Percentiles rank a stretch among this genome's conserved stretches.
phyloP scores from a whole-genome alignment of 495 filamentous ascomycete genomes.

The Xylaria flabelliformis region DNA sequence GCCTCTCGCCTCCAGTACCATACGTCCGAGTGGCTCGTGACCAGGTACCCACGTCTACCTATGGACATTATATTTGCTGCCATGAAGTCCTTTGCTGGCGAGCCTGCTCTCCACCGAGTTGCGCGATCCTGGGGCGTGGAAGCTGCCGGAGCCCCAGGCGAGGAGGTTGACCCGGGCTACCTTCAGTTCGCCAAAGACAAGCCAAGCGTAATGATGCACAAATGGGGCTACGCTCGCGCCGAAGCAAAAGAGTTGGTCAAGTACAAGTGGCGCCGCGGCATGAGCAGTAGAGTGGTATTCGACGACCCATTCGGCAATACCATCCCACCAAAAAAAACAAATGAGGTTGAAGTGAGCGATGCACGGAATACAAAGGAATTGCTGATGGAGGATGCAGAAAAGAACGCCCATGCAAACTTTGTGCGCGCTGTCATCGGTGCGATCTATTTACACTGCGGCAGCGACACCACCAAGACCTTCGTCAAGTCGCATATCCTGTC shows the following conservation, averaged over 20 bases:
- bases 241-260: slow-evolving; percentile 46
- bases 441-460: slow-evolving; percentile 80
- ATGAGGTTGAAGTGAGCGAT: slow-evolving; percentile 35
- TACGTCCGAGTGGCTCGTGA: slow-evolving; percentile 83
- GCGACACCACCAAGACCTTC: slow-evolving; percentile 76
- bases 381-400: slow-evolving; percentile 33
- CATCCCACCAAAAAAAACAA: slow-evolving; percentile 31
- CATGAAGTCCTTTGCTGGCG: slow-evolving; percentile 80
- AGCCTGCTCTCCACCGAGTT: slow-evolving; percentile 70
- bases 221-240: slow-evolving; percentile 49
- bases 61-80: slow-evolving; percentile 81
- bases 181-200: slow-evolving; percentile 75
- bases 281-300: slow-evolving; percentile 73
- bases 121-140: slow-evolving; percentile 91
- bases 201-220: slow-evolving; percentile 60
- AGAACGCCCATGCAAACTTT: slow-evolving; percentile 63
- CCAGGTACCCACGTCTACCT: slow-evolving; percentile 87
- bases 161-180: slow-evolving; percentile 91
- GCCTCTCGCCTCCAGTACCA: slow-evolving; percentile 83
- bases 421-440: slow-evolving; percentile 82
- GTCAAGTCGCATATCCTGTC: slow-evolving; percentile 81
- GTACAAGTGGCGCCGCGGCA: slow-evolving; percentile 70
- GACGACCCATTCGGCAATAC: slow-evolving; percentile 82
- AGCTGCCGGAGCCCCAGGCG: slow-evolving; percentile 77
- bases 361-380: slow-evolving; percentile 28